Conservation (phyloP, 2,329 filamentous ascomycete species). For the Myriosclerotinia curreyana region DNA sequence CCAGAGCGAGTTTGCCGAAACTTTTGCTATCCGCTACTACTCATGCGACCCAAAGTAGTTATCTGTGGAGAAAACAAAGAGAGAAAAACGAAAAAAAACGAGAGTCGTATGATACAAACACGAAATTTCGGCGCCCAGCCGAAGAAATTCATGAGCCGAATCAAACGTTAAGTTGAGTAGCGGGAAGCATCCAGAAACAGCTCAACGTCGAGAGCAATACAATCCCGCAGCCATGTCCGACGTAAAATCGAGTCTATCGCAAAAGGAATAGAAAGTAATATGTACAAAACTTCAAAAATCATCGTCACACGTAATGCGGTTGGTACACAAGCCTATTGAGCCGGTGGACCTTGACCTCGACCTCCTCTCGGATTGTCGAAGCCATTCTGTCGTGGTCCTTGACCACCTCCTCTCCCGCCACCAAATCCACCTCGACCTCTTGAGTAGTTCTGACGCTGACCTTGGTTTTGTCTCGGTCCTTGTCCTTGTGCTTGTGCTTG, state of each 20-base stretch:
- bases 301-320: slow-evolving; percentile 23
- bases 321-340: slow-evolving; percentile 33
- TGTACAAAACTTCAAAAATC: slow-evolving; percentile 37
- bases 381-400: slow-evolving; percentile 33
- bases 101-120: slow-evolving; percentile 41
- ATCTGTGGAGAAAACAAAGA: slow-evolving; percentile 27
- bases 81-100: slow-evolving; percentile 28
- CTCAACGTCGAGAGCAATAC: slow-evolving; percentile 29
- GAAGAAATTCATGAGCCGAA: slow-evolving; percentile 28
- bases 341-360: slow-evolving; percentile 35
- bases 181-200: slow-evolving; percentile 24
- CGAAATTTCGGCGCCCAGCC: slow-evolving; percentile 30
- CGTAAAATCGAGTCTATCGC: slow-evolving; percentile 35
- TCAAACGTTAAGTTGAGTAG: slow-evolving; percentile 25
- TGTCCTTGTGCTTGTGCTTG: slow-evolving; percentile 34
- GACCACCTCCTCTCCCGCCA: slow-evolving; percentile 34
- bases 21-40: slow-evolving; percentile 37
- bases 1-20: slow-evolving; percentile 38
- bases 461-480: slow-evolving; percentile 30
- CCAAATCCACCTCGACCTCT: slow-evolving; percentile 24
- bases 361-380: slow-evolving; percentile 38
- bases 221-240: slow-evolving; percentile 27
- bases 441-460: slow-evolving; percentile 20
- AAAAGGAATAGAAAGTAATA: slow-evolving; percentile 36
- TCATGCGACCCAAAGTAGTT: slow-evolving; percentile 33